phyloP scores from a whole-genome alignment of 2,329 filamentous ascomycete species.

The Sclerotinia spermophila region DNA sequence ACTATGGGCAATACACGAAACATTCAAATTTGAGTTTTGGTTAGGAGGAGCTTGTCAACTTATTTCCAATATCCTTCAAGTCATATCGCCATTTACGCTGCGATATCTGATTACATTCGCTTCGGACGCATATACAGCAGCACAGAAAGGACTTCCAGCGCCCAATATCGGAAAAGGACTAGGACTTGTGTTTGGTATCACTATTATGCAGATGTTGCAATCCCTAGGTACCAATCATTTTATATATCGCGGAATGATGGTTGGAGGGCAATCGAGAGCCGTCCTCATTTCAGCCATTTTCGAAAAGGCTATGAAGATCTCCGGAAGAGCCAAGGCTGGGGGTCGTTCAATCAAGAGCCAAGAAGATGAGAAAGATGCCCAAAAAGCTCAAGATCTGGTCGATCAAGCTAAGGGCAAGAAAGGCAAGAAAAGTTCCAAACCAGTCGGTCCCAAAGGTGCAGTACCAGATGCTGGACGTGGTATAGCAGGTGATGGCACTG shows the following conservation, averaged over 20 bases:
- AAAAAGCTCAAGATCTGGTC: slow-evolving; percentile 45
- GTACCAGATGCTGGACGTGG: slow-evolving; percentile 44
- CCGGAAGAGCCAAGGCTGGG: slow-evolving; percentile 81
- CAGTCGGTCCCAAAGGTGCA: slow-evolving; percentile 41
- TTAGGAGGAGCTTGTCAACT: slow-evolving; percentile 77
- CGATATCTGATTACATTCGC: slow-evolving; percentile 86
- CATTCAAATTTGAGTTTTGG: slow-evolving; percentile 80
- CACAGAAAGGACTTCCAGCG: slow-evolving; percentile 45
- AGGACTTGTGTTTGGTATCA: slow-evolving; percentile 80
- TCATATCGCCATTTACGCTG: slow-evolving; percentile 79
- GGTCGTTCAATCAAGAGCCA: slow-evolving; percentile 49
- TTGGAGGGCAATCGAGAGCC: slow-evolving; percentile 78
- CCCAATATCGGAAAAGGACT: slow-evolving; percentile 74
- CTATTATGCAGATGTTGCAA: slow-evolving; percentile 78
- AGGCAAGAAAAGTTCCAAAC: slow-evolving; percentile 43
- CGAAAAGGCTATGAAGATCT: slow-evolving; percentile 87
- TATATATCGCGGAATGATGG: slow-evolving; percentile 87
- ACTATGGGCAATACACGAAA: slow-evolving; percentile 78
- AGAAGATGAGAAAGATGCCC: slow-evolving; percentile 27
- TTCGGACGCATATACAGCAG: slow-evolving; percentile 69
- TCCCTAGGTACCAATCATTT: slow-evolving; percentile 84
- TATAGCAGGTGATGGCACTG: slow-evolving; percentile 65
- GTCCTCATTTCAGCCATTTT: slow-evolving; percentile 85
- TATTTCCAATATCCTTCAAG: slow-evolving; percentile 68
- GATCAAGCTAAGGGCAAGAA: slow-evolving; percentile 41